phyloP scores from a whole-genome alignment of 2,329 filamentous ascomycete genomes.

The Phyllosticta citriasiana region DNA sequence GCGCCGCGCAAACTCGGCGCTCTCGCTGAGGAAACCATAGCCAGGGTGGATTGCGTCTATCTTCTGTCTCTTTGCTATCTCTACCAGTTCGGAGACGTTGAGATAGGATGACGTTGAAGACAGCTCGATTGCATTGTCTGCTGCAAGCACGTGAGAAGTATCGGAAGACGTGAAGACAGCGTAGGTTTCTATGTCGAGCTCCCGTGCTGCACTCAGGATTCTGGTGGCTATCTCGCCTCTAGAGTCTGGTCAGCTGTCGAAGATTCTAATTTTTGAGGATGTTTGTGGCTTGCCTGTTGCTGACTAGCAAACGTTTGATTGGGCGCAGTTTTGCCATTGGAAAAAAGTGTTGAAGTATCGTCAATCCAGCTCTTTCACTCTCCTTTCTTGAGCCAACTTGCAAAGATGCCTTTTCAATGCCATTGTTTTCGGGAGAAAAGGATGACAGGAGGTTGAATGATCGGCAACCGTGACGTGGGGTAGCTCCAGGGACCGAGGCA shows the following conservation, averaged over 20 bases:
- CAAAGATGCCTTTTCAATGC: slow-evolving; percentile 11
- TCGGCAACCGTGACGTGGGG: background rate
- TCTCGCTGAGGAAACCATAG: slow-evolving; percentile 55
- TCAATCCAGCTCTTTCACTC: background rate
- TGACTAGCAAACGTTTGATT: slow-evolving; percentile 43
- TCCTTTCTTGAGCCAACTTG: background rate
- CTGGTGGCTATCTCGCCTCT: slow-evolving; percentile 53
- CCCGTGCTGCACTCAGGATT: slow-evolving; percentile 49
- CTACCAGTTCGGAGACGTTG: slow-evolving; percentile 39
- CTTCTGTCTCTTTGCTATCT: slow-evolving; percentile 37
- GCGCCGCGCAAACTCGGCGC: slow-evolving; percentile 37
- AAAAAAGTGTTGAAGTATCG: background rate
- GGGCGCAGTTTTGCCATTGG: slow-evolving; percentile 15
- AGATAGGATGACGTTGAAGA: slow-evolving; percentile 44
- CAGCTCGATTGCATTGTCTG: slow-evolving; percentile 42
- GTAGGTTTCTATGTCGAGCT: slow-evolving; percentile 47
- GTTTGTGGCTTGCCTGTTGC: slow-evolving; percentile 30
- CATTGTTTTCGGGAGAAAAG: background rate
- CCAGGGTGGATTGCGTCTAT: slow-evolving; percentile 51
- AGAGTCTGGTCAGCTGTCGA: slow-evolving; percentile 26
- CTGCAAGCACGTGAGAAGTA: slow-evolving; percentile 42
- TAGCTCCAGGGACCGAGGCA: slow-evolving; percentile 5
- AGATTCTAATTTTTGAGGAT: background rate
- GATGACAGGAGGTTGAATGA: background rate
- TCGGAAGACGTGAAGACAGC: slow-evolving; percentile 48